A percentile compares a stretch with the other conserved stretches of the same genome.
Conservation (phyloP, 1,284 basidiomycete species). For the Sporisorium exsertum region DNA sequence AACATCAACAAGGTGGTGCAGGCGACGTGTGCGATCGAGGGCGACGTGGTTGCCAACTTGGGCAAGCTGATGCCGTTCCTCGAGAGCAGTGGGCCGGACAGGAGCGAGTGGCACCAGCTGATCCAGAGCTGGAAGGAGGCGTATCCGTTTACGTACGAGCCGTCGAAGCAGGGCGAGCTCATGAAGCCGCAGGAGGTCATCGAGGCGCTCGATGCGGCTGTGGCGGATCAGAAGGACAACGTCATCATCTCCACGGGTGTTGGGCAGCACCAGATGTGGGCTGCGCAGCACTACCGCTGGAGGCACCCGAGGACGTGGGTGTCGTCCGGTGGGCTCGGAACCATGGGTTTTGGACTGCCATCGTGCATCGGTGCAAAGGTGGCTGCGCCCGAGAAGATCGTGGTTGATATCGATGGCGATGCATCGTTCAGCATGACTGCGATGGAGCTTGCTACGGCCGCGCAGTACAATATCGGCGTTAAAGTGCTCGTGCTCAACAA, state of each 20-base stretch:
- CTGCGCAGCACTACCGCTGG: conserved; percentile 94
- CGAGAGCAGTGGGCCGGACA: conserved; percentile 52
- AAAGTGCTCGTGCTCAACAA: conserved; percentile 75
- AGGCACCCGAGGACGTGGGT: conserved; percentile 87
- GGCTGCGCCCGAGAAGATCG: conserved; percentile 90
- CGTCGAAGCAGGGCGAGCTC: conserved; percentile 75
- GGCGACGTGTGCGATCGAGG: conserved; percentile 90
- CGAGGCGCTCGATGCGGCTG: conserved; percentile 82
- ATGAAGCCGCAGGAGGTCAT: conserved; percentile 98
- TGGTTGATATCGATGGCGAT: conserved; percentile 96
- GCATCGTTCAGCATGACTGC: conserved; percentile 97
- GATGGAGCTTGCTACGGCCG: conserved; percentile 96
- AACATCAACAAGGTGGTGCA: conserved; percentile 99
- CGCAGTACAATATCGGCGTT: conserved; percentile 90
- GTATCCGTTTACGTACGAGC: conserved; percentile 90
- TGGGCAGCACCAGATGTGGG: conserved; percentile 99
- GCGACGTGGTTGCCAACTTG: conserved; percentile 89
- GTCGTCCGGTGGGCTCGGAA: conserved; percentile 93
- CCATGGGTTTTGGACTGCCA: conserved; percentile 96
- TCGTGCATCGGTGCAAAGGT: conserved; percentile 96
- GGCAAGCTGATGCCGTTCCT: conserved; percentile 81
- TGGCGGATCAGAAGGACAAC: conserved; percentile 82
- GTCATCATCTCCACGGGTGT: conserved; percentile 92
- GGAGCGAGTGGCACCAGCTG: conserved; percentile 77
- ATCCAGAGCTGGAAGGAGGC: conserved; percentile 86